Evolutionary conservation across 768 basidiomycete genomes (phyloP).

Genomic region (Auricularia heimuer): DNA sequence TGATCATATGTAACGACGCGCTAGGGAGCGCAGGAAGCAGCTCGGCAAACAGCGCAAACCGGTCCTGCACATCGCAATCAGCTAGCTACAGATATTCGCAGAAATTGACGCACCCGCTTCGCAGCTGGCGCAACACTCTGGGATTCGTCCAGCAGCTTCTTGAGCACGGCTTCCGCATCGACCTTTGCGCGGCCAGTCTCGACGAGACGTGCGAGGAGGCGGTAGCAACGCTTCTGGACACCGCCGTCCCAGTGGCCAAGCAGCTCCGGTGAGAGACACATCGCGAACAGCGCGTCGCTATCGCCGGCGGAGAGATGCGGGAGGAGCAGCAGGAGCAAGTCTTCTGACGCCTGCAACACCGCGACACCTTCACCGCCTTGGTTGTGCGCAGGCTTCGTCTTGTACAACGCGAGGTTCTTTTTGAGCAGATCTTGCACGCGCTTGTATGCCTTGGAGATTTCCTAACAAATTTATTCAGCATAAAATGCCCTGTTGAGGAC

Average conservation of each 20-base stretch:
- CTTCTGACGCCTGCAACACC: slow-evolving; percentile 56
- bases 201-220: slow-evolving; percentile 68
- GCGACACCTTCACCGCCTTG: slow-evolving; percentile 31
- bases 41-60: slow-evolving; percentile 61
- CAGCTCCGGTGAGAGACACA: slow-evolving; percentile 59
- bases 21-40: slow-evolving; percentile 62
- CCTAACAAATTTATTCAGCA: slow-evolving; percentile 27
- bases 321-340: slow-evolving; percentile 77
- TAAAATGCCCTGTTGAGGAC: background rate
- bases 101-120: slow-evolving; percentile 51
- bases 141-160: slow-evolving; percentile 53
- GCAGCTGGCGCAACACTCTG: slow-evolving; percentile 69
- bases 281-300: slow-evolving; percentile 50
- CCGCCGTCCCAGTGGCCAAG: slow-evolving; percentile 73
- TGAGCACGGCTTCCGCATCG: slow-evolving; percentile 48
- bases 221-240: slow-evolving; percentile 93
- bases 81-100: background rate
- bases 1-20: slow-evolving; percentile 70
- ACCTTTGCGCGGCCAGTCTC: slow-evolving; percentile 48
- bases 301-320: slow-evolving; percentile 61
- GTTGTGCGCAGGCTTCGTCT: slow-evolving; percentile 23
- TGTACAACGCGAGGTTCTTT: slow-evolving; percentile 43
- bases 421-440: slow-evolving; percentile 69
- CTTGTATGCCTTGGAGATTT: slow-evolving; percentile 68
- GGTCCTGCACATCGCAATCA: slow-evolving; percentile 44